These are phyloP conservation scores for Wilhelminamyces savonicus DNA, from an alignment of 805 yeast genomes.

Conservation along the genomic window DNA sequence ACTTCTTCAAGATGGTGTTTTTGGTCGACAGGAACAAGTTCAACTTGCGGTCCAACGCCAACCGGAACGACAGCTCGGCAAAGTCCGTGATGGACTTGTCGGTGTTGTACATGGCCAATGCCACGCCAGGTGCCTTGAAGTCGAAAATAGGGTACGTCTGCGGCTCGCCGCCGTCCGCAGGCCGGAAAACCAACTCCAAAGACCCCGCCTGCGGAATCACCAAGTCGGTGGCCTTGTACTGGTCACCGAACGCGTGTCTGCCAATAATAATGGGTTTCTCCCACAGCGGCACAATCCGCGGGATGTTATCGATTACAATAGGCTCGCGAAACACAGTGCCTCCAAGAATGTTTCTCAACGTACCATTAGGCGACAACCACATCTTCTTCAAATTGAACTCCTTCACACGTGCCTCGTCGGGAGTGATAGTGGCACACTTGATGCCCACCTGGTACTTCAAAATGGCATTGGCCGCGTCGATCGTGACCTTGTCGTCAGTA, in stretches of 20 bases:
- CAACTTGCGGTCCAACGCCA: conserved; percentile 73
- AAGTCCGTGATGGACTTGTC: conserved; percentile 85
- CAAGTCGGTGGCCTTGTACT: conserved; percentile 87
- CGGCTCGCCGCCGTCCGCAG: conserved; percentile 54
- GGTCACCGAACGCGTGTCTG: conserved; percentile 97
- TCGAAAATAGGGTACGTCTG: conserved; percentile 58
- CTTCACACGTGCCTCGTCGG: conserved; percentile 90
- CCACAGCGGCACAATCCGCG: conserved; percentile 88
- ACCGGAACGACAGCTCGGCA: conserved; percentile 87
- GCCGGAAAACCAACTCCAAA: conserved; percentile 70
- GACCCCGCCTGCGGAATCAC: conserved; percentile 77
- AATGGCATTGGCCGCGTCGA: conserved; percentile 87
- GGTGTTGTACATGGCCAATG: conserved; percentile 92
- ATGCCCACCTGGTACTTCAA: conserved; percentile 86
- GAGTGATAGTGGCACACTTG: conserved; percentile 98
- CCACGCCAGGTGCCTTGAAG: conserved; percentile 72
- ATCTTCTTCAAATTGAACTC: conserved; percentile 88
- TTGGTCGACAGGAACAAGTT: conserved; percentile 87
- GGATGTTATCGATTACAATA: conserved; percentile 82
- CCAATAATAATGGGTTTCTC: conserved; percentile 94
- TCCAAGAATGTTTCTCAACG: conserved; percentile 90
- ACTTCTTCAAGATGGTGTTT: conserved; percentile 88
- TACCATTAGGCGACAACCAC: conserved; percentile 98
- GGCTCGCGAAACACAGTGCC: conserved; percentile 98
- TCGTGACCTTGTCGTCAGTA: conserved; percentile 83